Evolutionary conservation across 2,329 filamentous ascomycete species (phyloP), one percentile per base, ranked within the genome.

Genomic region (Colletotrichum horii): DNA sequence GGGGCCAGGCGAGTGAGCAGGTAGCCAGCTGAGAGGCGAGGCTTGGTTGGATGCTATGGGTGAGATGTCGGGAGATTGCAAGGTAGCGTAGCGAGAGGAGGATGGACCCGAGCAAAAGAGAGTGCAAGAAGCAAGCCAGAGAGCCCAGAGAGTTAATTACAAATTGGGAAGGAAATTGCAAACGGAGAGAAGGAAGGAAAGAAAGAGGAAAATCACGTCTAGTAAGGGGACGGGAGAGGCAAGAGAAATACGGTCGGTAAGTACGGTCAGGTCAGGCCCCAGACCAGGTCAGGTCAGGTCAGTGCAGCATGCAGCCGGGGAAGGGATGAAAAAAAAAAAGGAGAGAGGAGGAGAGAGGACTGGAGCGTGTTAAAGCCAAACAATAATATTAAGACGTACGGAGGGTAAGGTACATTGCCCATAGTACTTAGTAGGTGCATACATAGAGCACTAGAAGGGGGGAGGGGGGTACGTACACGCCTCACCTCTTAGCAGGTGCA

Each of bases 281-380:
- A 74, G 71, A 69, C 71, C 69, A 67, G 69, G 67, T 52, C 56
- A 62, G 66, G 56, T 64, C 73, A 68, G 70, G 70, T 72, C 73
- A 72, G 73, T 75, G 74, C 74, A 76, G 70, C 38, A 74, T 76
- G 70, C 65, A 68, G 74, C 64, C 74, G 55, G 73, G 70, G 74
- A 72, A 76, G 60, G 74, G 74, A 72, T 73, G 71, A 34, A 71
- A 52, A 75, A 48, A n/a, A 36, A 74, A 71, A 71, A 65, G 43
- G 28, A 61, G 58, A 61, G 58, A 32, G 26, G 28, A 28, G 28
- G 28, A 28, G 28, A 61, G 26, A 58, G 74, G 70, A 76, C 74
- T 65, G 74, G 74, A 76, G 74, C 65, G 68, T 64, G 74, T 76
- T 76, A 69, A 76, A 76, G 74, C 74, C 70, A 74, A 75, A 76